These are phyloP conservation scores for Arthrobotrys pseudoclavata DNA, from an alignment of 2,329 filamentous ascomycete species.

Conservation along the genomic window DNA sequence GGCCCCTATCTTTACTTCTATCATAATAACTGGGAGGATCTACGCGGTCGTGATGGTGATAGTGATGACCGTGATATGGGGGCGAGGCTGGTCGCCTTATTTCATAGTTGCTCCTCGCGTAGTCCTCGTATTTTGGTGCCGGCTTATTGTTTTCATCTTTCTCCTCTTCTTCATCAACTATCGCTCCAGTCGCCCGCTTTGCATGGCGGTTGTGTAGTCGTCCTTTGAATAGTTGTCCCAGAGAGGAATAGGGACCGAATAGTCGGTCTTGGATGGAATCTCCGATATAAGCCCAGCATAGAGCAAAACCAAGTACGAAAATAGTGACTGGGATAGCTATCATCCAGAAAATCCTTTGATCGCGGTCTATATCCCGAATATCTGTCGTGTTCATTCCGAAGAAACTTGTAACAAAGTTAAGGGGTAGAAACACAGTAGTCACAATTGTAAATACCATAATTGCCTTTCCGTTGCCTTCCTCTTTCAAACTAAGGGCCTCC, in stretches of 20 bases:
- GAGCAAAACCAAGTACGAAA: slow-evolving; percentile 65
- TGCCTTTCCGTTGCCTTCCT: slow-evolving; percentile 69
- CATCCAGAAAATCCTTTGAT: slow-evolving; percentile 71
- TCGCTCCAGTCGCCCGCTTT: too few species aligned
- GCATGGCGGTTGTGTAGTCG: not conserved
- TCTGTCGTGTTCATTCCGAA: slow-evolving; percentile 72
- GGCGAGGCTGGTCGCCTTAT: not conserved
- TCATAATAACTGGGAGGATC: not conserved
- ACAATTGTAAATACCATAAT: slow-evolving; percentile 71
- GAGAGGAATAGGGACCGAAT: slow-evolving; percentile 16
- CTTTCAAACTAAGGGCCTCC: slow-evolving; percentile 63
- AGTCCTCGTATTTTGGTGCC: not conserved
- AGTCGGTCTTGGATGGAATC: slow-evolving; percentile 47
- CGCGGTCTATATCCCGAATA: slow-evolving; percentile 69
- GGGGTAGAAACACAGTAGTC: slow-evolving; percentile 70
- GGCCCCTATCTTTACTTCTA: too few species aligned
- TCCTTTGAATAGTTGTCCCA: not conserved
- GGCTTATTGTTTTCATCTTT: not conserved
- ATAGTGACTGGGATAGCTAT: slow-evolving; percentile 69
- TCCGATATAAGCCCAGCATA: slow-evolving; percentile 56
- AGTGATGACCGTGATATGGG: not conserved
- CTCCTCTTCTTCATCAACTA: not conserved
- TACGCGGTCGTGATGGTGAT: not conserved
- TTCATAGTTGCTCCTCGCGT: not conserved
- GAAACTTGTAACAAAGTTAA: slow-evolving; percentile 69